phyloP scores from a whole-genome alignment of 2,329 filamentous ascomycete genomes.

The Aspergillus proliferans region DNA sequence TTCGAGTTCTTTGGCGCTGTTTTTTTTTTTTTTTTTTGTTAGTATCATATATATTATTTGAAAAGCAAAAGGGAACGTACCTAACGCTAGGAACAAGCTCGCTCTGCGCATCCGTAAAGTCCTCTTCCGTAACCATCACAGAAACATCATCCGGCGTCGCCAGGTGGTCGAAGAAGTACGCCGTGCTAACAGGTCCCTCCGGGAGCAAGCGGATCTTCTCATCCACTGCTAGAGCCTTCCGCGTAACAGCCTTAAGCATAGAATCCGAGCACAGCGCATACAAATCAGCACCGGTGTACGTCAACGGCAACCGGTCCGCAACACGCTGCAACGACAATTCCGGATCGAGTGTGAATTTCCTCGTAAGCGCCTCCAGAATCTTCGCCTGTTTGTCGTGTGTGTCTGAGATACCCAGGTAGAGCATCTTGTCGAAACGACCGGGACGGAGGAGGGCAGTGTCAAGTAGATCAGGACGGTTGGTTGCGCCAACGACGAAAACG shows the following conservation, averaged over 20 bases:
- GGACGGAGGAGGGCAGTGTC: slow-evolving; percentile 85
- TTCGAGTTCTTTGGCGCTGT: slow-evolving; percentile 76
- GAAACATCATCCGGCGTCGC: slow-evolving; percentile 75
- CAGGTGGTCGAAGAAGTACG: slow-evolving; percentile 92
- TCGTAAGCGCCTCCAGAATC: slow-evolving; percentile 86
- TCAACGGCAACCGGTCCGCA: slow-evolving; percentile 76
- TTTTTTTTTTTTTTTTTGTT: slow-evolving; percentile 6
- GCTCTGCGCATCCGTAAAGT: slow-evolving; percentile 73
- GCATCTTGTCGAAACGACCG: slow-evolving; percentile 95
- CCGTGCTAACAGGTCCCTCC: slow-evolving; percentile 62
- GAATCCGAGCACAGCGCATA: slow-evolving; percentile 96
- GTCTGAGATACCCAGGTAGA: slow-evolving; percentile 92
- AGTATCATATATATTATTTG: slow-evolving; percentile 10
- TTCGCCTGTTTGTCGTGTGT: slow-evolving; percentile 94
- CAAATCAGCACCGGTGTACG: slow-evolving; percentile 94
- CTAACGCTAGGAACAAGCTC: slow-evolving; percentile 88
- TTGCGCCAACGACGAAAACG: slow-evolving; percentile 95
- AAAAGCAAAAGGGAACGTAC: slow-evolving; percentile 23
- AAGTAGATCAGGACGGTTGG: slow-evolving; percentile 86
- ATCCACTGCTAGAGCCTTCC: slow-evolving; percentile 78
- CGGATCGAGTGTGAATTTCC: slow-evolving; percentile 85
- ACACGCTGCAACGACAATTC: slow-evolving; percentile 68
- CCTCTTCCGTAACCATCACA: slow-evolving; percentile 81
- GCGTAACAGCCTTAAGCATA: slow-evolving; percentile 97
- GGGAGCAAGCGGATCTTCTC: slow-evolving; percentile 66